phyloP scores from a whole-genome alignment of 2,329 filamentous ascomycete genomes.

The Clarireedia homoeocarpa region DNA sequence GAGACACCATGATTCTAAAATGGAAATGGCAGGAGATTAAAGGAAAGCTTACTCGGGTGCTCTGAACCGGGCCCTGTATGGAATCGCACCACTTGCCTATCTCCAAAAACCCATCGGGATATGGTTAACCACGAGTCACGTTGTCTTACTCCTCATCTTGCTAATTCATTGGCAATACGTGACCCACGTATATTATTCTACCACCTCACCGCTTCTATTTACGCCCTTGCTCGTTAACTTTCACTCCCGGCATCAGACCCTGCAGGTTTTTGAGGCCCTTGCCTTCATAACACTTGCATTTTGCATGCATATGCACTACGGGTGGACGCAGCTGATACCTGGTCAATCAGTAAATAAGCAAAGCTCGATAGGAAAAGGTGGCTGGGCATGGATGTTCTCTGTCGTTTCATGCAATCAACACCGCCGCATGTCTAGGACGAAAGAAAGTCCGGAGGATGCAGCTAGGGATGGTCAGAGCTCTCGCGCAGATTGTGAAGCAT shows the following conservation, averaged over 20 bases:
- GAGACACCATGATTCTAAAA: slow-evolving; percentile 16
- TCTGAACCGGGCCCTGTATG: slow-evolving; percentile 9
- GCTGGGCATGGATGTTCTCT: slow-evolving; percentile 19
- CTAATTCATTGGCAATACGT: slow-evolving; percentile 28
- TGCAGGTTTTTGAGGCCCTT: slow-evolving; percentile 25
- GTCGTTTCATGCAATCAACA: slow-evolving; percentile 23
- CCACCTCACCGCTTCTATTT: slow-evolving; percentile 9
- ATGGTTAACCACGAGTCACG: slow-evolving; percentile 17
- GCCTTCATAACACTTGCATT: slow-evolving; percentile 26
- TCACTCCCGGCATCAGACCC: slow-evolving; percentile 27
- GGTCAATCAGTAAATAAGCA: slow-evolving; percentile 18
- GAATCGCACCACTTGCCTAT: neutral
- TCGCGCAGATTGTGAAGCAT: neutral
- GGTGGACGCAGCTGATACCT: slow-evolving; percentile 15
- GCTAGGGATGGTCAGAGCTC: neutral
- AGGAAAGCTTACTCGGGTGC: neutral
- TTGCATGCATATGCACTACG: slow-evolving; percentile 24
- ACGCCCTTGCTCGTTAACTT: slow-evolving; percentile 12
- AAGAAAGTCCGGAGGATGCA: neutral
- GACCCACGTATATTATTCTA: slow-evolving; percentile 25
- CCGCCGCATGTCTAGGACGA: neutral
- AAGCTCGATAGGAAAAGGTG: slow-evolving; percentile 12
- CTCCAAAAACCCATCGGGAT: neutral
- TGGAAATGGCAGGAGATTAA: slow-evolving; percentile 10
- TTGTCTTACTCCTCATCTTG: slow-evolving; percentile 17